phyloP scores from a whole-genome alignment of 805 yeast species.

The Zygoascus ofunaensis region DNA sequence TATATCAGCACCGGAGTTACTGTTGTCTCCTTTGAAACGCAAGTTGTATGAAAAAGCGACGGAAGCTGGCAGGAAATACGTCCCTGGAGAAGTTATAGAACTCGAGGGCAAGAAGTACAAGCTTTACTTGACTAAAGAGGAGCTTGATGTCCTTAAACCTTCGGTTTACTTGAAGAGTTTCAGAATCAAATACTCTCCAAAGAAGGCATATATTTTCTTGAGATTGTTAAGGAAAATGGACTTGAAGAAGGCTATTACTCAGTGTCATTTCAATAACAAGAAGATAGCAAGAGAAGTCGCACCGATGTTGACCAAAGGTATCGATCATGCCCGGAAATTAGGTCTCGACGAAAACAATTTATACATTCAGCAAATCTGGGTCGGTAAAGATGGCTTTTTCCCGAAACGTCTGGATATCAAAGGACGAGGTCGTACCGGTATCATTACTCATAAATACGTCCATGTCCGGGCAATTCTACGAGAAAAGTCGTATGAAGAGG shows the following conservation, averaged over 20 bases:
- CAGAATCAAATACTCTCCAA: constrained; percentile 79
- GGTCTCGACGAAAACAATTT: constrained; percentile 52
- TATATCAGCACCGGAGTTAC: constrained; percentile 43
- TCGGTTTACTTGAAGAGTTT: constrained; percentile 71
- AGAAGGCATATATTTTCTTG: constrained; percentile 73
- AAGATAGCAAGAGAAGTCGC: constrained; percentile 72
- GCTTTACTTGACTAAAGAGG: constrained; percentile 50
- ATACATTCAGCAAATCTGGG: constrained; percentile 78
- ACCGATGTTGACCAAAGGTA: constrained; percentile 61
- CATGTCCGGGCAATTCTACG: constrained; percentile 74
- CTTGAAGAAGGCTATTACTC: constrained; percentile 76
- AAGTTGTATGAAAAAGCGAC: constrained; percentile 45
- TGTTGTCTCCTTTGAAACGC: constrained; percentile 63
- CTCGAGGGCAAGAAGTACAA: constrained; percentile 42
- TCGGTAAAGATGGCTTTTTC: constrained; percentile 80
- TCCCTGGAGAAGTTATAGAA: constrained; percentile 46
- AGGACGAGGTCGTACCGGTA: constrained; percentile 86
- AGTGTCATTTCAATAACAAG: constrained; percentile 79
- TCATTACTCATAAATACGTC: constrained; percentile 63
- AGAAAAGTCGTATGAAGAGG: constrained; percentile 39
- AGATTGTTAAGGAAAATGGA: constrained; percentile 66
- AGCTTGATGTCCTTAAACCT: constrained; percentile 77
- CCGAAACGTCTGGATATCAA: constrained; percentile 64
- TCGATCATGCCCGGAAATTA: constrained; percentile 55
- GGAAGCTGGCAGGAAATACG: constrained; percentile 56